A percentile compares a stretch with the other conserved stretches of the same genome.
phyloP scores from a whole-genome alignment of 495 filamentous ascomycete species.

The Aspergillus asperescens region DNA sequence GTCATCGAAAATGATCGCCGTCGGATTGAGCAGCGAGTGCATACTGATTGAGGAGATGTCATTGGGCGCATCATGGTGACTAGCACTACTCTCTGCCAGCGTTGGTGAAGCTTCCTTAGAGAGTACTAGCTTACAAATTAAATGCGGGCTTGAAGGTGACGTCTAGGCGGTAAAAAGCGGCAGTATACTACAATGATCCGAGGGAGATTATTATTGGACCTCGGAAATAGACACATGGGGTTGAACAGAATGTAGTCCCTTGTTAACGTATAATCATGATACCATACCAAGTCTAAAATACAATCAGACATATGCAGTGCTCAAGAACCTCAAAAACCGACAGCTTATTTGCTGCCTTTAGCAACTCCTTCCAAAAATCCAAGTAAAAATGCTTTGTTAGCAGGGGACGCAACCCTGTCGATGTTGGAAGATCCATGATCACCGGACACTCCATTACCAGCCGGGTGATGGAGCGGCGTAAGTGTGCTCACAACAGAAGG shows the following conservation, averaged over 20 bases:
- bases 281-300: neutral
- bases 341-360: slow-evolving; percentile 34
- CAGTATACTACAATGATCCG: slow-evolving; percentile 23
- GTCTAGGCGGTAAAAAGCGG: slow-evolving; percentile 24
- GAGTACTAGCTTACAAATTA: slow-evolving; percentile 14
- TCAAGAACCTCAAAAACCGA: neutral
- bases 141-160: slow-evolving; percentile 7
- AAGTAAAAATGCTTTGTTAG: slow-evolving; percentile 71
- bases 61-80: slow-evolving; percentile 33
- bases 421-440: slow-evolving; percentile 42
- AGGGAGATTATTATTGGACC: neutral
- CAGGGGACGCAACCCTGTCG: slow-evolving; percentile 53
- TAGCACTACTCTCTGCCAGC: neutral
- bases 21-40: slow-evolving; percentile 23
- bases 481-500: slow-evolving; percentile 45
- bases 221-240: too few relatives aligned
- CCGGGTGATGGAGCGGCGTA: slow-evolving; percentile 31
- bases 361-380: slow-evolving; percentile 66
- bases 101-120: neutral
- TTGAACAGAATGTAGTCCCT: neutral
- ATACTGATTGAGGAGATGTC: slow-evolving; percentile 21
- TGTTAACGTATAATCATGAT: neutral
- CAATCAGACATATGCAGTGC: neutral
- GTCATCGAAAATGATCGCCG: slow-evolving; percentile 34
- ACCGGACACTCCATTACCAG: slow-evolving; percentile 32